A percentile compares a stretch with the other conserved stretches of the same genome.
These are phyloP conservation scores for Globisporangium splendens DNA, from an alignment of 352 stramenopile species.

Conservation along the genomic window DNA sequence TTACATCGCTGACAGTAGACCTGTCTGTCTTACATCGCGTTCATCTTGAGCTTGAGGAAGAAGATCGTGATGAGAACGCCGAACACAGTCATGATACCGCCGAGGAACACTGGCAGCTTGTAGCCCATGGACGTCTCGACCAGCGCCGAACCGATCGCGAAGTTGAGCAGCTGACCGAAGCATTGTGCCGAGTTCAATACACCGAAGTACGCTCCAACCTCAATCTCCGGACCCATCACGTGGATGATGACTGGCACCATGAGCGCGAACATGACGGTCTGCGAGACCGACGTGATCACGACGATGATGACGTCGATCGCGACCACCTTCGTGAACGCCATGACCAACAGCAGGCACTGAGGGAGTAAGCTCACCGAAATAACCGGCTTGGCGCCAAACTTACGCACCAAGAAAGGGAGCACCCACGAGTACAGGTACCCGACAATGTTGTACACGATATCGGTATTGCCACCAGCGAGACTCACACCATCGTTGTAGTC, in stretches of 20 bases:
- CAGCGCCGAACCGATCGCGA: constrained; percentile 36
- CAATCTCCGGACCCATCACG: constrained; percentile 29
- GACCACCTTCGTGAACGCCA: constrained; percentile 37
- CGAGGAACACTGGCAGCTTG: constrained; percentile 24
- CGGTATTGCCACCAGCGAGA: constrained; percentile 35
- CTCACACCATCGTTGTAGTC: constrained; percentile 39
- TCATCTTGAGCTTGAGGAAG: constrained; percentile 71
- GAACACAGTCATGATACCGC: constrained; percentile 40
- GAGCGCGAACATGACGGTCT: constrained; percentile 40
- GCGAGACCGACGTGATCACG: constrained; percentile 36
- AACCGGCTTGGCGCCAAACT: constrained; percentile 29
- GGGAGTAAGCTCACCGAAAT: constrained; percentile 30
- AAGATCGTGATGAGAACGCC: constrained; percentile 48
- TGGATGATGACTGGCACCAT: constrained; percentile 48
- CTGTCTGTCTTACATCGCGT: constrained; percentile 69
- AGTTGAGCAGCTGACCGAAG: constrained; percentile 52
- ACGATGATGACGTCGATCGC: constrained; percentile 32
- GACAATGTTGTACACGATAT: constrained; percentile 40
- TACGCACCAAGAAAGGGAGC: constrained; percentile 32
- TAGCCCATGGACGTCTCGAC: constrained; percentile 25
- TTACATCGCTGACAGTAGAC: too few species aligned
- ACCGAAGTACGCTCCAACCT: constrained; percentile 49
- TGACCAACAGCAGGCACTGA: constrained; percentile 36
- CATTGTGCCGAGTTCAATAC: constrained; percentile 56
- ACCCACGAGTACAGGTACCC: constrained; percentile 44